These are phyloP conservation scores for Sphagnum contortum DNA, from an alignment of 225 moss, liverwort and hornwort species.

Conservation along the genomic window DNA sequence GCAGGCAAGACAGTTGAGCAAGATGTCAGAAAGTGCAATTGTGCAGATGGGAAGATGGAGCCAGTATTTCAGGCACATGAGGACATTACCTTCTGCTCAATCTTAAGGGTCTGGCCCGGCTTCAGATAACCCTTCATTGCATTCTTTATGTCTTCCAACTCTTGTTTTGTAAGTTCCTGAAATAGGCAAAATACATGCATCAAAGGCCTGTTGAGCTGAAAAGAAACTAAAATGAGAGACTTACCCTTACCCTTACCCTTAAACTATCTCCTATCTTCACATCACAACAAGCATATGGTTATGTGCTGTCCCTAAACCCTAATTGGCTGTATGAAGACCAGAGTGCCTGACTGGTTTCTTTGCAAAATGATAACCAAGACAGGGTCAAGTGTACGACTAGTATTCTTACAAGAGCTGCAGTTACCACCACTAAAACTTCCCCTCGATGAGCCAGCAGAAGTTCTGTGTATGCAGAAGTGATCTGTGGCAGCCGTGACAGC, in stretches of 20 bases:
- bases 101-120: conserved; percentile 58
- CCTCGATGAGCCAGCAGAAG: conserved; percentile 78
- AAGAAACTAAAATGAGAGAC: too few species aligned
- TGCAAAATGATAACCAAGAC: too few species aligned
- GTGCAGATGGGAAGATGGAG: background rate
- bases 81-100: conserved; percentile 52
- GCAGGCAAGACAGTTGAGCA: too few species aligned
- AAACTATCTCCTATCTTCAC: too few species aligned
- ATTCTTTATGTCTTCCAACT: conserved; percentile 71
- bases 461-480: conserved; percentile 47
- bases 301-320: too few species aligned
- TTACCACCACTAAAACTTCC: conserved; percentile 77
- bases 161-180: conserved; percentile 53
- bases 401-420: conserved; percentile 47
- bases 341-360: too few species aligned
- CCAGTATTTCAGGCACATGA: background rate
- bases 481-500: conserved; percentile 33
- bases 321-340: too few species aligned
- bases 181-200: background rate
- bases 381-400: too few species aligned
- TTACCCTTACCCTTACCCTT: too few species aligned
- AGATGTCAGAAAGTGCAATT: too few species aligned
- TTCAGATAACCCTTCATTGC: conserved; percentile 70
- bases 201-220: too few species aligned
- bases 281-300: too few species aligned